phyloP scores from a whole-genome alignment of 2,329 filamentous ascomycete species.

The Calonectria hongkongensis region DNA sequence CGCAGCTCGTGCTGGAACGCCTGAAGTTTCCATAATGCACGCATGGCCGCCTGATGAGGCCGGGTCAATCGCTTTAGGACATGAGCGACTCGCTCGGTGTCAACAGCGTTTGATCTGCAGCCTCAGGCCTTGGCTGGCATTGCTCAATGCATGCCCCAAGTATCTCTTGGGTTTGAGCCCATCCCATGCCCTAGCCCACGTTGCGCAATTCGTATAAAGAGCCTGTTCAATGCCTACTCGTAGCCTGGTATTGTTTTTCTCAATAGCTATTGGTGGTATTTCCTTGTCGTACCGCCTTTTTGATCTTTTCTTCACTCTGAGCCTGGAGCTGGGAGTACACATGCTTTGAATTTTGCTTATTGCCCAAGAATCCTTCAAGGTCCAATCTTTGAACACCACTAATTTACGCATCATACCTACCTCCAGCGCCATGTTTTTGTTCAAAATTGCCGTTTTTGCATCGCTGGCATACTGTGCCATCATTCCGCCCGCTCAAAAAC shows the following conservation, averaged over 20 bases:
- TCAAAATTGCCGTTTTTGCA: constrained; percentile 16
- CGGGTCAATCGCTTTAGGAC: not conserved
- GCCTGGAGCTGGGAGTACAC: not conserved
- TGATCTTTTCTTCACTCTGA: not conserved
- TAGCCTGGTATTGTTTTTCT: not conserved
- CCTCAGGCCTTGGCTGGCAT: not conserved
- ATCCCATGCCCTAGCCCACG: not conserved
- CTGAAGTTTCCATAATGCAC: constrained; percentile 3
- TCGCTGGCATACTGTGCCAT: not conserved
- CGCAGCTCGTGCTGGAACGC: constrained; percentile 15
- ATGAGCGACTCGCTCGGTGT: constrained; percentile 27
- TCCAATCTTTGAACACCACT: not conserved
- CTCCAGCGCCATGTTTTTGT: constrained; percentile 24
- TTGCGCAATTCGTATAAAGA: constrained; percentile 25
- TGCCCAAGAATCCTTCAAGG: constrained; percentile 8
- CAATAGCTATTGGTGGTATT: not conserved
- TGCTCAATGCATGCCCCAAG: constrained; percentile 11
- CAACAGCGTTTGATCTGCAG: constrained; percentile 37
- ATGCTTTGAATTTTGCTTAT: constrained; percentile 52
- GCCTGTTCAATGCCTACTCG: not conserved
- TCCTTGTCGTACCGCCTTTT: not conserved
- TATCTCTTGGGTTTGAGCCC: not conserved
- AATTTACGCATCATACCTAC: not conserved
- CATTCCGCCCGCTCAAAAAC: constrained; percentile 14
- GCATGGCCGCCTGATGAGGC: not conserved